phyloP scores from a whole-genome alignment of 176 grass and related monocot species.

The Cenchrus americanus region DNA sequence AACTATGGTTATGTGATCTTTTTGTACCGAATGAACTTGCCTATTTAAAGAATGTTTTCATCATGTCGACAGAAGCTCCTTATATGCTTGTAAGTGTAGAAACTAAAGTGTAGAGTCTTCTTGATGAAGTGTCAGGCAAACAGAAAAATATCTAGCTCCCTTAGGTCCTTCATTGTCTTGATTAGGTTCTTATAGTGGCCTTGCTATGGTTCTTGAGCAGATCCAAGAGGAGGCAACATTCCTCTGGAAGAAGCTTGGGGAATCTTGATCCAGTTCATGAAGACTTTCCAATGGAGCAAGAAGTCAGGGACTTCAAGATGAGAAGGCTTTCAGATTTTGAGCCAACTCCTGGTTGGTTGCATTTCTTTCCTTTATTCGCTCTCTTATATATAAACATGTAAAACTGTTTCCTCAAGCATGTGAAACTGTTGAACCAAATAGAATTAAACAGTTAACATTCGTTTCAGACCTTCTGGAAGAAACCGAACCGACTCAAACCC shows the following conservation, averaged over 20 bases:
- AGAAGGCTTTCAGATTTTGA: conserved; percentile 63
- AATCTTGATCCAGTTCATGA: conserved; percentile 88
- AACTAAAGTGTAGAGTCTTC: conserved; percentile 13
- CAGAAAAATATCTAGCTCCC: background rate
- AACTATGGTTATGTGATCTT: conserved; percentile 23
- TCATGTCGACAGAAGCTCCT: background rate
- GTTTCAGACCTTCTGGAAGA: conserved; percentile 74
- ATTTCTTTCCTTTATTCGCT: conserved; percentile 15
- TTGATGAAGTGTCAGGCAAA: conserved; percentile 19
- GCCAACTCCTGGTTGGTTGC: conserved; percentile 52
- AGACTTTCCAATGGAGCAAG: conserved; percentile 64
- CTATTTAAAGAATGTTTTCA: background rate
- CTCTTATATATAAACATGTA: background rate
- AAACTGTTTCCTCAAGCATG: conserved; percentile 12
- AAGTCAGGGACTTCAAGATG: conserved; percentile 65
- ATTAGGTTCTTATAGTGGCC: conserved; percentile 28
- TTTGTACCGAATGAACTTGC: conserved; percentile 4
- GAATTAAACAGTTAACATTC: conserved; percentile 10
- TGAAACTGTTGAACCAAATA: conserved; percentile 16
- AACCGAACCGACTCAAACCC: conserved; percentile 81
- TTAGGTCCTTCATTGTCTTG: background rate
- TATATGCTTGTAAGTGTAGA: conserved; percentile 8
- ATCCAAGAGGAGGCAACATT: conserved; percentile 72
- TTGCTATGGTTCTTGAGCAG: conserved; percentile 42
- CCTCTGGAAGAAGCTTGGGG: conserved; percentile 63